Percentiles rank a stretch among this genome's conserved stretches.
Conservation (phyloP, 192 early-diverging fungal species). For the Backusella morwellensis region DNA sequence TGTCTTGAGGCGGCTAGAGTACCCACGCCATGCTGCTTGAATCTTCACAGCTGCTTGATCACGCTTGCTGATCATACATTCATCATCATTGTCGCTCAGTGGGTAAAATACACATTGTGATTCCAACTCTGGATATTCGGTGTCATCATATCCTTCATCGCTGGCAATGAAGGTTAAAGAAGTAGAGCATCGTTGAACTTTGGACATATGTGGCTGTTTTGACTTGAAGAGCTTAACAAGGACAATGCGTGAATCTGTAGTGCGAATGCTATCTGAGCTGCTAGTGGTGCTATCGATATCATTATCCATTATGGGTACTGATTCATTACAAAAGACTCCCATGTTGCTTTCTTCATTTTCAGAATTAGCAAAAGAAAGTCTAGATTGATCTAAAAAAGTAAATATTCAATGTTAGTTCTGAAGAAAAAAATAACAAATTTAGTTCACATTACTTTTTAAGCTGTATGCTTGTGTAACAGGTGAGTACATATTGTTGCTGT, state of each 20-base stretch:
- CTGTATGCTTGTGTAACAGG: background rate
- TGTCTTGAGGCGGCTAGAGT: background rate
- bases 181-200: background rate
- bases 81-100: background rate
- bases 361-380: background rate
- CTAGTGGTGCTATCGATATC: background rate
- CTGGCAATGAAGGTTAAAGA: background rate
- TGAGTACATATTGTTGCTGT: constrained; percentile 5
- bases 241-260: background rate
- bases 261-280: background rate
- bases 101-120: constrained; percentile 22
- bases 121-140: constrained; percentile 15
- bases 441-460: constrained; percentile 1
- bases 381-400: background rate
- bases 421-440: background rate
- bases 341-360: constrained; percentile 12
- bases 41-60: constrained; percentile 19
- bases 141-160: constrained; percentile 25
- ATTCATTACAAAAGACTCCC: constrained; percentile 12
- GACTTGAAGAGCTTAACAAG: background rate
- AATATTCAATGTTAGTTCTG: background rate
- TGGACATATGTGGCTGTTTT: background rate
- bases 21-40: constrained; percentile 22
- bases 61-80: background rate
- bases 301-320: background rate